A percentile compares a stretch with the other conserved stretches of the same genome.
These are phyloP conservation scores for Amanita muscaria DNA, from an alignment of 768 basidiomycete genomes.

Conservation along the genomic window DNA sequence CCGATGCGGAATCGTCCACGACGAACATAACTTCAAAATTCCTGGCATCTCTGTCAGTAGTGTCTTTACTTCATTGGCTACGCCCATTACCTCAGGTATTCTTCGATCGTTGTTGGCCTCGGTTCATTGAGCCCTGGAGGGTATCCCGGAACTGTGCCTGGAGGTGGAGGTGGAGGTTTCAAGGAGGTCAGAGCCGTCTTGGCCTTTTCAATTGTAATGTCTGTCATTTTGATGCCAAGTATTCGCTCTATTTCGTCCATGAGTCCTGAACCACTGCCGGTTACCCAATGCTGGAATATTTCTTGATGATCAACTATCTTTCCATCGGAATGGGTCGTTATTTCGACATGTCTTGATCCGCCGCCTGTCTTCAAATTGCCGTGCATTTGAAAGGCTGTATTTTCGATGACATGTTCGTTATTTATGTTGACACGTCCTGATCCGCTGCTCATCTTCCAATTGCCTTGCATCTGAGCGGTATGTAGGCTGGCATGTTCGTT, in stretches of 20 bases:
- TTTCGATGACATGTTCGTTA: no score
- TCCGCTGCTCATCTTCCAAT: no score
- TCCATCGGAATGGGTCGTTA: no score
- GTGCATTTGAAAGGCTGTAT: no score
- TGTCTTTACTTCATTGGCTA: neutral
- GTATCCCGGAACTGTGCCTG: conserved; percentile 15
- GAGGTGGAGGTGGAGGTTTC: conserved; percentile 15
- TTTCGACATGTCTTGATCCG: no score
- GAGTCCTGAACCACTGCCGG: neutral
- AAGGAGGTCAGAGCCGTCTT: neutral
- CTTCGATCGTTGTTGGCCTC: conserved; percentile 17
- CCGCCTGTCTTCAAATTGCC: no score
- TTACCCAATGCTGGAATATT: neutral
- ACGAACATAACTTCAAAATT: conserved; percentile 21
- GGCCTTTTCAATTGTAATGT: conserved; percentile 4
- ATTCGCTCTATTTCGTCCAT: no score
- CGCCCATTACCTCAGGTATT: conserved; percentile 16
- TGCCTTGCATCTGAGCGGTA: no score
- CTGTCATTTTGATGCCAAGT: neutral
- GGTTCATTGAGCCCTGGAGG: conserved; percentile 18
- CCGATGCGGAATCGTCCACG: conserved; percentile 24
- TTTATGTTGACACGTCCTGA: no score
- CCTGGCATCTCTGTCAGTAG: conserved; percentile 8
- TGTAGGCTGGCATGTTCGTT: no score
- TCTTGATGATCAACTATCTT: neutral